Base-by-base conservation (phyloP, 2,329 filamentous ascomycete species). In the Coleophoma crateriformis region DNA sequence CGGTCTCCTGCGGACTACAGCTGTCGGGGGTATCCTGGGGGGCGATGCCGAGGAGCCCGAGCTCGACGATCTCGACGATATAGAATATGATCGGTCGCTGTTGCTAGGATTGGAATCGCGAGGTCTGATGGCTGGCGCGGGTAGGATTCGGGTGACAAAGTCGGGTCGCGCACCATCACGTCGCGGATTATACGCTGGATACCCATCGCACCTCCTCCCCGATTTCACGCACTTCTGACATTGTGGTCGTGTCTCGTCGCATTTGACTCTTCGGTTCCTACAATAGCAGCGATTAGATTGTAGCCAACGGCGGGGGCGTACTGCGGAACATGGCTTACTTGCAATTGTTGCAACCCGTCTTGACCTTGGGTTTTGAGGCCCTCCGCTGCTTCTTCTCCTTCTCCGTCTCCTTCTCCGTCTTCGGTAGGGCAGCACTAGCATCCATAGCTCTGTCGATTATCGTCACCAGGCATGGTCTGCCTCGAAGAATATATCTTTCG, bases 271-370 rank as follows among this genome's bases (percentile, higher is more conserved):
- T 56, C 81, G 72, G 54, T 72, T 72, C 63, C 81, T 84, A 57
- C 35, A 50, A 40, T 45, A 48, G 33, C 35, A 27, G 27, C 27
- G 27, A 27, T 27, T 10, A 27, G 27, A 7, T 7, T 27, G 27
- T 7, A 27, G 27, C 27, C 6, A 27, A 27, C 5, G 27, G 3
- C 50, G 15, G 20, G 47, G 37, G 50, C 54, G 41, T 53, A 45
- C 20, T 44, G 38, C 34, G 47, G 48, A 41, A 49, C 47, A 44
- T 34, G 47, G 71, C 81, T 64, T 72, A 85, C 82, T 85, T 85
- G 82, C 82, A 86, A 64, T 80, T 83, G 58, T 72, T 74, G 65
- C 82, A 85, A 38, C 82, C 82, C 1, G 81, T 85, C 68, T 83
- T 84, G 55, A 84, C 81, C 62, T 85, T 84, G 1, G 62, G 61